These are phyloP conservation scores for Skeletonema potamos DNA, from an alignment of 108 stramenopile species.

Conservation along the genomic window DNA sequence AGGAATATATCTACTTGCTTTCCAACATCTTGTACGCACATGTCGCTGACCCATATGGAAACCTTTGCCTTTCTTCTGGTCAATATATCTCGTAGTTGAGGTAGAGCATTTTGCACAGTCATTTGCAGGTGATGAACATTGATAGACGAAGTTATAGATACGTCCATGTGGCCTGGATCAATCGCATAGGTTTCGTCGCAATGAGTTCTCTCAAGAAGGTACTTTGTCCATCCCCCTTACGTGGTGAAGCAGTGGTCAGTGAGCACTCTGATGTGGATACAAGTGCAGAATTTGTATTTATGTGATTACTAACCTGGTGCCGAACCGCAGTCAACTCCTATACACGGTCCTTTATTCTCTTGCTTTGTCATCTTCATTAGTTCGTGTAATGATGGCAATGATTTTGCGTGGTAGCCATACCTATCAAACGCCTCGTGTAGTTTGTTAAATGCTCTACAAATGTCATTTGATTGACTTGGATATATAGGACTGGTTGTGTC, in stretches of 20 bases:
- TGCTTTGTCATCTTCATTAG: neutral
- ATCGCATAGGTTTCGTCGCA: conserved; percentile 50
- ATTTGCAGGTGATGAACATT: conserved; percentile 42
- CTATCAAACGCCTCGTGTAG: conserved; percentile 63
- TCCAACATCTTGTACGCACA: conserved; percentile 60
- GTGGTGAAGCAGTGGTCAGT: neutral
- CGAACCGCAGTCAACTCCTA: conserved; percentile 66
- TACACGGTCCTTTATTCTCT: neutral
- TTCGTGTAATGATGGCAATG: neutral
- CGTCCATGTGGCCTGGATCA: conserved; percentile 60
- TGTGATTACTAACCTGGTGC: conserved; percentile 46
- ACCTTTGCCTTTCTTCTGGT: neutral
- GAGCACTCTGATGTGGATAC: neutral
- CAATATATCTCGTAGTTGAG: conserved; percentile 25
- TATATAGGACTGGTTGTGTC: neutral
- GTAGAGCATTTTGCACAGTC: conserved; percentile 37
- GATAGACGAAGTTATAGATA: conserved; percentile 14
- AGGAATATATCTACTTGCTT: conserved; percentile 55
- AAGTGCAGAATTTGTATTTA: neutral
- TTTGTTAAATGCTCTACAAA: conserved; percentile 62
- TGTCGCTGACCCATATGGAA: conserved; percentile 60
- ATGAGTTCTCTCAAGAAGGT: conserved; percentile 39
- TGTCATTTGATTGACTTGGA: conserved; percentile 2
- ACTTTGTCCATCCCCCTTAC: conserved; percentile 62
- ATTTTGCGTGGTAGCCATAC: conserved; percentile 26